Percentiles rank a stretch among this genome's conserved stretches.
Conservation (phyloP, 2,329 filamentous ascomycete genomes). For the Trichoderma citrinoviride region DNA sequence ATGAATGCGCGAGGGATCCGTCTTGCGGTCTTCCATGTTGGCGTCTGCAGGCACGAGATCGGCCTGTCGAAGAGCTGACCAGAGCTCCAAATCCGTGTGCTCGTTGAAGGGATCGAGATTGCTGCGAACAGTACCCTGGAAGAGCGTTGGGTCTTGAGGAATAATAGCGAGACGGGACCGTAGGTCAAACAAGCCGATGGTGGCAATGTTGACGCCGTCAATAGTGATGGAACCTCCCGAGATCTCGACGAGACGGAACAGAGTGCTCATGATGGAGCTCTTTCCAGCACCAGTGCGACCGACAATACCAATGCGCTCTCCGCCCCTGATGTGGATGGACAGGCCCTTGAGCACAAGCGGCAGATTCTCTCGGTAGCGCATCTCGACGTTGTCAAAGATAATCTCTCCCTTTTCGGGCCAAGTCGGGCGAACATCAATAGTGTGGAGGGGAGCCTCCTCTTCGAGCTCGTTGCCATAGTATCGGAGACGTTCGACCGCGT, state of each 20-base stretch:
- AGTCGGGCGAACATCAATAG: slow-evolving; percentile 64
- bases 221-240: slow-evolving; percentile 61
- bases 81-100: slow-evolving; percentile 73
- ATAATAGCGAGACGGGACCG: slow-evolving; percentile 78
- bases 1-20: slow-evolving; percentile 69
- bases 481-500: slow-evolving; percentile 85
- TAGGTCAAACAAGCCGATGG: slow-evolving; percentile 70
- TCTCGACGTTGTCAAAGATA: slow-evolving; percentile 69
- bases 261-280: slow-evolving; percentile 76
- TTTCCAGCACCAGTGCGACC: slow-evolving; percentile 82
- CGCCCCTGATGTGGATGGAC: slow-evolving; percentile 68
- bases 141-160: slow-evolving; percentile 79
- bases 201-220: slow-evolving; percentile 67
- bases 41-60: slow-evolving; percentile 62
- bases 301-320: slow-evolving; percentile 78
- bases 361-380: slow-evolving; percentile 71
- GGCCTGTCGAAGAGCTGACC: slow-evolving; percentile 73
- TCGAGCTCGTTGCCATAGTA: slow-evolving; percentile 87
- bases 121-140: slow-evolving; percentile 73
- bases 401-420: slow-evolving; percentile 91
- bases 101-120: slow-evolving; percentile 81
- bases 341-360: slow-evolving; percentile 72
- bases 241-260: slow-evolving; percentile 73
- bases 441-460: slow-evolving; percentile 82
- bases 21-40: slow-evolving; percentile 71